Base-by-base conservation (phyloP, 352 stramenopile species). In the Thalassiosira gravida region DNA sequence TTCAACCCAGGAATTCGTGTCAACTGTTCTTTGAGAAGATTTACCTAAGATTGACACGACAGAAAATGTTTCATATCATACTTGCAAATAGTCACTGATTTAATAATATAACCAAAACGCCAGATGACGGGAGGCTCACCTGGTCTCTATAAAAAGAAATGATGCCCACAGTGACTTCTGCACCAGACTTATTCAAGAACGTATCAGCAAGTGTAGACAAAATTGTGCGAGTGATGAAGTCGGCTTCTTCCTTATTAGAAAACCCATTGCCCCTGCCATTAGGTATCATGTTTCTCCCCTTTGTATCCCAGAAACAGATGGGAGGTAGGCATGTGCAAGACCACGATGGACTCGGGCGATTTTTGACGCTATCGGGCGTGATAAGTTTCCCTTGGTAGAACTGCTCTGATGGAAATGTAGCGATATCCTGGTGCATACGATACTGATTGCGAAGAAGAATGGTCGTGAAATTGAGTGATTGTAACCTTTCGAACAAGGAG, bases 71-170 rank as follows among this genome's bases (percentile, higher is more conserved):
- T 64, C 1, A 49, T 62, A 52, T 44, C 7, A 44, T 44, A 14
- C 7, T 44, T 44, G 35, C 35, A 44, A 44, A 44, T 24, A 46
- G 5, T 67, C 58, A 6, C 58, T 52, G 42, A 20, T 52, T 20
- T 52, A 52, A n/a, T 22, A 13, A 13, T 22, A 52, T 3, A 52
- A 52, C 2, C 16, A 20, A 52, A 52, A 11, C 11, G 32, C 11
- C 32, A 11, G 32, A 39, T 20, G 11, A 32, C 2, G 11, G 22
- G 27, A 25, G 16, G 20, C 66, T 74, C n/a, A 82, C 77, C 53
- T 88, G 80, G 68, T 85, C 75, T 46, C 61, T 76, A 44, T 88
- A 88, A 50, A 88, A 88, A 24, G 80, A 83, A 67, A 88, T 88
- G 46, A 88, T 82, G 16, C 80, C 80, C 24, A 87, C 27, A 7